phyloP scores from a whole-genome alignment of 1,284 basidiomycete genomes.

The Testicularia cyperi region DNA sequence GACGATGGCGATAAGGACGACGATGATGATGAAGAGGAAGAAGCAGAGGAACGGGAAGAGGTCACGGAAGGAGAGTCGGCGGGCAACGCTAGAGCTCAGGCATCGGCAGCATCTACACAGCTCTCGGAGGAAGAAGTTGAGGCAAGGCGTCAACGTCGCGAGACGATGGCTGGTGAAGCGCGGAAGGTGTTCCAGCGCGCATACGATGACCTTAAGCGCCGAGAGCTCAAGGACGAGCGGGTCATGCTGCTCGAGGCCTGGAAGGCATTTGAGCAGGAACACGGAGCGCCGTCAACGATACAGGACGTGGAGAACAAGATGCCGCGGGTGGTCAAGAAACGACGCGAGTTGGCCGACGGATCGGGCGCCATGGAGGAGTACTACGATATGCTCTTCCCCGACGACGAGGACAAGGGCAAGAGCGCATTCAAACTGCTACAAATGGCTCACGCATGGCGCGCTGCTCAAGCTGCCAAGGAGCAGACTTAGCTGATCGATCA shows the following conservation, averaged over 20 bases:
- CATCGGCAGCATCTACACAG: constrained; percentile 21
- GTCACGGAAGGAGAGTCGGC: no score
- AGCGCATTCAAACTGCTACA: constrained; percentile 54
- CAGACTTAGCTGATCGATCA: background rate
- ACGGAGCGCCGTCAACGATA: constrained; percentile 67
- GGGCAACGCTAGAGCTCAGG: no score
- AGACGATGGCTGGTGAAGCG: constrained; percentile 70
- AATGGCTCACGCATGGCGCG: constrained; percentile 53
- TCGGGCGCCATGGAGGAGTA: constrained; percentile 54
- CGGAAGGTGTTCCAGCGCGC: constrained; percentile 79
- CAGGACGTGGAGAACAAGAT: constrained; percentile 82
- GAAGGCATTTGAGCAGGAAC: constrained; percentile 82
- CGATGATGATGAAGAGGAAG: constrained; percentile 64
- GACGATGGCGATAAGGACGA: constrained; percentile 68
- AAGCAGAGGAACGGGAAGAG: no score
- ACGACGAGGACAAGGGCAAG: constrained; percentile 54
- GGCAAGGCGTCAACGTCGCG: constrained; percentile 62
- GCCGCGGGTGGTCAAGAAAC: constrained; percentile 82
- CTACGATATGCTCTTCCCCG: constrained; percentile 58
- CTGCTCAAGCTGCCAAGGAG: constrained; percentile 33
- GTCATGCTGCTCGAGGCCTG: constrained; percentile 86
- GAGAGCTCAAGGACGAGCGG: constrained; percentile 85
- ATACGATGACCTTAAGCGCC: constrained; percentile 79
- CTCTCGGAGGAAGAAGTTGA: constrained; percentile 28
- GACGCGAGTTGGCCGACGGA: constrained; percentile 32